A percentile compares a stretch with the other conserved stretches of the same genome.
These are phyloP conservation scores for Ophiostoma quercus DNA, from an alignment of 2,329 filamentous ascomycete species.

Conservation along the genomic window DNA sequence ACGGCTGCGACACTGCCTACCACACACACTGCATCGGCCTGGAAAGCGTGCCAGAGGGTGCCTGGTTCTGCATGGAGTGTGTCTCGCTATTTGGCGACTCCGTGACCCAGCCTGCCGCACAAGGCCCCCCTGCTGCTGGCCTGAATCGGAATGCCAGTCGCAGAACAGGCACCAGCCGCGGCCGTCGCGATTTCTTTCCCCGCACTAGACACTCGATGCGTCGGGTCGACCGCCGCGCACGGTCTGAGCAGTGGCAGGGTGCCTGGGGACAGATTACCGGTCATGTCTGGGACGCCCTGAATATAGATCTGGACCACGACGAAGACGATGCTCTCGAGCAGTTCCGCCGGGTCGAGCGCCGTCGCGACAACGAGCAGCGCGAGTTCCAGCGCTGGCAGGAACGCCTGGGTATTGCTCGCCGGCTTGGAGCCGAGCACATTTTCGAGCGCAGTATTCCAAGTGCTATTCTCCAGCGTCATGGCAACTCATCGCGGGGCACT, in stretches of 20 bases:
- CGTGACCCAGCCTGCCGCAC: constrained; percentile 33
- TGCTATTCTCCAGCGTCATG: constrained; percentile 56
- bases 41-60: constrained; percentile 65
- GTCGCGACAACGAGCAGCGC: constrained; percentile 49
- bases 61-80: constrained; percentile 92
- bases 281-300: constrained; percentile 60
- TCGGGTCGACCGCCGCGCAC: constrained; percentile 51
- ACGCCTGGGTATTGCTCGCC: constrained; percentile 73
- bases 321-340: constrained; percentile 58
- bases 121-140: constrained; percentile 30
- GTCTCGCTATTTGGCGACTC: constrained; percentile 45
- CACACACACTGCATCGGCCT: constrained; percentile 90
- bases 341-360: constrained; percentile 49
- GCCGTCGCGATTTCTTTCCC: constrained; percentile 40
- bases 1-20: constrained; percentile 82
- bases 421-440: constrained; percentile 67
- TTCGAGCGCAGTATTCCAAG: constrained; percentile 60
- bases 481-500: constrained; percentile 14
- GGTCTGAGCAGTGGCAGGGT: constrained; percentile 81
- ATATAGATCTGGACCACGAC: constrained; percentile 78
- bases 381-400: constrained; percentile 74
- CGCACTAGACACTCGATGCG: constrained; percentile 56
- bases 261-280: constrained; percentile 67
- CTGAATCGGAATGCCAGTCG: constrained; percentile 1
- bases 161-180: constrained; percentile 13